These are phyloP conservation scores for Flaveria floridana DNA, from an alignment of 140 eudicot species.

Conservation along the genomic window DNA sequence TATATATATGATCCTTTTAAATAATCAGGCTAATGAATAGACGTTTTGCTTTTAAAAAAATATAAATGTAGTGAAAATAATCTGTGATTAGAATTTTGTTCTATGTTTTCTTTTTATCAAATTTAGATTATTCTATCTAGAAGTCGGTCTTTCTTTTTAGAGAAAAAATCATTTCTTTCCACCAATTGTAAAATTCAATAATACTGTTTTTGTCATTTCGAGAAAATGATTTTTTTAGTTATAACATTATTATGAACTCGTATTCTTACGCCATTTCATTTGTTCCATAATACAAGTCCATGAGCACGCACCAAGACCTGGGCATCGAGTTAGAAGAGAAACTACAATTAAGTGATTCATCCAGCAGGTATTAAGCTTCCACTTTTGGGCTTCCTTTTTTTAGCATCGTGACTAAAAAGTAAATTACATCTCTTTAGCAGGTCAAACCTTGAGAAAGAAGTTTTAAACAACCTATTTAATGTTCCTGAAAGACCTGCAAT, in stretches of 20 bases:
- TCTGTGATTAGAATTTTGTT: neutral
- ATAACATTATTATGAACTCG: constrained; percentile 14
- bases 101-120: neutral
- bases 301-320: constrained; percentile 22
- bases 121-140: neutral
- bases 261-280: constrained; percentile 13
- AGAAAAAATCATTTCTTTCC: neutral
- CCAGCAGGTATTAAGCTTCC: constrained; percentile 24
- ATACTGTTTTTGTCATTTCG: neutral
- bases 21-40: neutral
- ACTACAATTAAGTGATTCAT: constrained; percentile 16
- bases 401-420: constrained; percentile 1
- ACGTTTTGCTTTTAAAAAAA: neutral
- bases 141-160: neutral
- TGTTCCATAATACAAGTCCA: constrained; percentile 25
- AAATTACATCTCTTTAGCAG: constrained; percentile 22
- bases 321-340: constrained; percentile 24
- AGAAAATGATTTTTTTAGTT: neutral
- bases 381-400: neutral
- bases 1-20: neutral
- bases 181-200: neutral
- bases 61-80: neutral
- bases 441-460: constrained; percentile 52
- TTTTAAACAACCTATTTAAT: constrained; percentile 50
- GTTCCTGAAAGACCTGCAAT: constrained; percentile 46